Evolutionary conservation across 208 protist species (phyloP), one percentile per base, ranked within the genome.

Genomic region (Trypanosoma grayi): DNA sequence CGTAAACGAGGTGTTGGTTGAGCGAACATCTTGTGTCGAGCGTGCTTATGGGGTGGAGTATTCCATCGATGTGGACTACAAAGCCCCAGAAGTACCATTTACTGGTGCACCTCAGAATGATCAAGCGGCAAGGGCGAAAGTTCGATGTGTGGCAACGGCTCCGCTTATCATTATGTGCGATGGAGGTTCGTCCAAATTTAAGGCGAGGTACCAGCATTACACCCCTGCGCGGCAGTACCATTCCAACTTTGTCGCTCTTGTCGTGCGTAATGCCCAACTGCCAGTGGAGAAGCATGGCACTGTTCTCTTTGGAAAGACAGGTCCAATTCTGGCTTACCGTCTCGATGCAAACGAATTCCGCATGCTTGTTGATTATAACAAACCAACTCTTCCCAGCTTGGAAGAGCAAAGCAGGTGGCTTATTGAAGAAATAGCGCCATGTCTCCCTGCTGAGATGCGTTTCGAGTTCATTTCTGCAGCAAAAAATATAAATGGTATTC

Each of bases 81-180:
- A 69, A 43, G 74, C 82, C 45, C 85, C 80, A 1, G 48, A 67
- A 16, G 55, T 82, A 39, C 57, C 84, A 20, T 94, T 94, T 66
- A 53, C 41, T 20, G 73, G 69, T 41, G 77, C 82, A 37, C 71
- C 72, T 5, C 37, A 64, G 22, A 2, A 22, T 7, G 7, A 8
- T 14, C 22, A 44, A 24, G 82, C 80, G 60, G 43, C 67, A 9
- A 74, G 36, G 14, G 60, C 54, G 25, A 80, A 70, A 20, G 69
- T 85, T 24, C 72, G 61, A 30, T 75, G 80, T 52, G 68, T 64
- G 8, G 85, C 79, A 30, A 87, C 77, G 18, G 89, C 86, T 11
- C 83, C 90, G 44, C 79, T 98, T 11, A 81, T 95, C 31, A 66
- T 98, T 30, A 97, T 97, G 73, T 95, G 87, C 65, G 92, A 97